These are phyloP conservation scores for Botryotinia globosa DNA, from an alignment of 2,329 filamentous ascomycete species.

Conservation along the genomic window DNA sequence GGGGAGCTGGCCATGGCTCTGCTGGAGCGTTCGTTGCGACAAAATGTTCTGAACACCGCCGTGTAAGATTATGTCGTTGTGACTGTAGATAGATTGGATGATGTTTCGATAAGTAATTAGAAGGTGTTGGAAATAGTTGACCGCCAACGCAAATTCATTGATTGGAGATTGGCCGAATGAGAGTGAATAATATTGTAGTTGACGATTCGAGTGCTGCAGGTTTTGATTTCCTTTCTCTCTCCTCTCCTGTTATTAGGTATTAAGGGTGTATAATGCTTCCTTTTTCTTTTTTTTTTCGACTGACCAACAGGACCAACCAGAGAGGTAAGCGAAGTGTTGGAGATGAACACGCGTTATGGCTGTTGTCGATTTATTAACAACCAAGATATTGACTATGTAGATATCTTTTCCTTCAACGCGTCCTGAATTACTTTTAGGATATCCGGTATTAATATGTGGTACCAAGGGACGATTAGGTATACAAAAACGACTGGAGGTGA, in stretches of 20 bases:
- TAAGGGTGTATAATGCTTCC: constrained; percentile 12
- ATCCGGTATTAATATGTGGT: not conserved
- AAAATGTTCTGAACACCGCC: constrained; percentile 28
- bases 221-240: not conserved
- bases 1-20: constrained; percentile 64
- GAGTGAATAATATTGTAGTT: constrained; percentile 14
- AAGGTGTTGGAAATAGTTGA: not conserved
- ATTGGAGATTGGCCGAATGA: not conserved
- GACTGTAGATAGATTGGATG: not conserved
- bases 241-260: constrained; percentile 1
- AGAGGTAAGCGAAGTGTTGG: constrained; percentile 14
- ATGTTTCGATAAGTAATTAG: constrained; percentile 1
- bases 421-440: not conserved
- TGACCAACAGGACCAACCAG: constrained; percentile 4
- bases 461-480: not conserved
- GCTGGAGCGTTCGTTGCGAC: constrained; percentile 35
- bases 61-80: constrained; percentile 3
- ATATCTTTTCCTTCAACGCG: not conserved
- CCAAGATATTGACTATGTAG: not conserved
- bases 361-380: not conserved
- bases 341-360: constrained; percentile 10
- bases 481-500: constrained; percentile 1
- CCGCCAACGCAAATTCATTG: constrained; percentile 5
- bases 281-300: constrained; percentile 6
- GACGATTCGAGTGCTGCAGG: not conserved